These are phyloP conservation scores for Paralagenidium karlingii DNA, from an alignment of 352 stramenopile species.

Conservation along the genomic window DNA sequence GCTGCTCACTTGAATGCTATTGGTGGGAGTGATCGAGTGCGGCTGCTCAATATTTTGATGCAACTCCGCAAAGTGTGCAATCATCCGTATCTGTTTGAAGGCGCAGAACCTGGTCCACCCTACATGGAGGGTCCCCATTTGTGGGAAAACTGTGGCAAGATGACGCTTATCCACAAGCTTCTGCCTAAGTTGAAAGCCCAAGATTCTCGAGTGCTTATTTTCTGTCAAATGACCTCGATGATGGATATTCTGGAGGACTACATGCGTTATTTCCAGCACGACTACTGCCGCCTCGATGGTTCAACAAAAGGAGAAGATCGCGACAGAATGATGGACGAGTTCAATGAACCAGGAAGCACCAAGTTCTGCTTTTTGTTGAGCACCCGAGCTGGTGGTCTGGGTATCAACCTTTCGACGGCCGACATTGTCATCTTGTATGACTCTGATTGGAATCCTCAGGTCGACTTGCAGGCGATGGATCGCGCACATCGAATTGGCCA, in stretches of 20 bases:
- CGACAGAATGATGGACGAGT: conserved; percentile 93
- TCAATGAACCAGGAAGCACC: conserved; percentile 92
- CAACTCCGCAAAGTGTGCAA: conserved; percentile 99
- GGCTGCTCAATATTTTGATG: conserved; percentile 98
- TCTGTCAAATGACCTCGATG: conserved; percentile 99
- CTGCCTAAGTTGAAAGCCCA: conserved; percentile 77
- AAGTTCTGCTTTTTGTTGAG: conserved; percentile 98
- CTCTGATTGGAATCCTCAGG: conserved; percentile 98
- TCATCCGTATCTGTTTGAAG: conserved; percentile 99
- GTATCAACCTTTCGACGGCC: conserved; percentile 98
- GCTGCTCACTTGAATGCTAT: conserved; percentile 94
- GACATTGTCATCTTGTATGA: conserved; percentile 99
- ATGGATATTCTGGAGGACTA: conserved; percentile 99
- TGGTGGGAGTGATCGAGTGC: conserved; percentile 90
- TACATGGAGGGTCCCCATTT: conserved; percentile 95
- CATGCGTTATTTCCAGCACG: conserved; percentile 82
- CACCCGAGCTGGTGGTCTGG: conserved; percentile 92
- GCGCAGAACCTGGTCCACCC: conserved; percentile 93
- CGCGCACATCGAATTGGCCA: conserved; percentile 97
- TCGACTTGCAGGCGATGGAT: conserved; percentile 98
- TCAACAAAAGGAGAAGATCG: conserved; percentile 79
- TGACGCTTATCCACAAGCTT: conserved; percentile 95
- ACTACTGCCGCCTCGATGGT: conserved; percentile 78
- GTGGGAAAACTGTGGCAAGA: conserved; percentile 98
- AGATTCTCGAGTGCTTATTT: conserved; percentile 94